Evolutionary conservation across 768 basidiomycete species (phyloP).

Genomic region (Suillus tomentosus): DNA sequence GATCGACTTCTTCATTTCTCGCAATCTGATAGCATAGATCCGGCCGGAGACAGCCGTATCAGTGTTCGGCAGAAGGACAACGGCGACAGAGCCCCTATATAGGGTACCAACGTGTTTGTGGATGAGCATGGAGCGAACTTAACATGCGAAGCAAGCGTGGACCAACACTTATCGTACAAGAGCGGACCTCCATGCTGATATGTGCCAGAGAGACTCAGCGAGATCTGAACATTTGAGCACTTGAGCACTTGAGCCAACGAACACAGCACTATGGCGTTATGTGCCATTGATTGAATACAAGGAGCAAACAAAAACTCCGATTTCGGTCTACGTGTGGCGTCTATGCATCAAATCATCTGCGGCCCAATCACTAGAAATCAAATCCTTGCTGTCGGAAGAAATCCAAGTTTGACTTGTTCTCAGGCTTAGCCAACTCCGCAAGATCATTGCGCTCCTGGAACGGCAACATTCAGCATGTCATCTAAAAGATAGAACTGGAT

Average conservation of each 20-base stretch:
- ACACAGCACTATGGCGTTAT: background rate
- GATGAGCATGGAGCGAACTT: background rate
- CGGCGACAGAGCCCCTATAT: background rate
- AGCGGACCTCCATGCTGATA: background rate
- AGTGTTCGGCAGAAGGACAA: background rate
- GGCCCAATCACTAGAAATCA: constrained; percentile 65
- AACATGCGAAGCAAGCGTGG: background rate
- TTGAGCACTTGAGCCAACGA: background rate
- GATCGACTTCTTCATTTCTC: background rate
- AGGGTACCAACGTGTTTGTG: background rate
- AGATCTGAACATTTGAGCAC: background rate
- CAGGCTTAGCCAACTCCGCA: constrained; percentile 69
- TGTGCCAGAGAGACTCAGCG: background rate
- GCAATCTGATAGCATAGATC: background rate
- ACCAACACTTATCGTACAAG: background rate
- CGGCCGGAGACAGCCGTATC: background rate
- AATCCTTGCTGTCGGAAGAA: constrained; percentile 83
- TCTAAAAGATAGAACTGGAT: background rate
- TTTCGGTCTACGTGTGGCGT: background rate
- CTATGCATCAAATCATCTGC: background rate
- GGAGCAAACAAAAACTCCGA: background rate
- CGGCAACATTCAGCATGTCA: background rate
- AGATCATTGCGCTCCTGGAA: constrained; percentile 77
- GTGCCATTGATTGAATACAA: background rate
- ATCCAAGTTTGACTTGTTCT: constrained; percentile 62